Conservation (phyloP, 306 rosid species). For the Quercus rubra region DNA sequence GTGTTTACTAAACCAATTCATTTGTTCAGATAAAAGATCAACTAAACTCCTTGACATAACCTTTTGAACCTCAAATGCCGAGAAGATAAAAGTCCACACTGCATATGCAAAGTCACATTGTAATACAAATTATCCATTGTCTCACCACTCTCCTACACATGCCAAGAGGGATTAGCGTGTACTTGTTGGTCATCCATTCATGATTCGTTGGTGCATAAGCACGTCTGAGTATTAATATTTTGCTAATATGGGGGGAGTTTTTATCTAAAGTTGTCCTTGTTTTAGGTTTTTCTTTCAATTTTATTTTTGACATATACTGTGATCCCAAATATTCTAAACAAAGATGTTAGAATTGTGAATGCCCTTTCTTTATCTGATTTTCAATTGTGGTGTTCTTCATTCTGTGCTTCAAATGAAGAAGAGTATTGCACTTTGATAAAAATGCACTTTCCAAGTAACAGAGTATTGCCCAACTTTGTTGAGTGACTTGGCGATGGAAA, state of each 20-base stretch:
- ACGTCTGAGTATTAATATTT: neutral
- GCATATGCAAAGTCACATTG: too few species aligned
- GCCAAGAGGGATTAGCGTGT: neutral
- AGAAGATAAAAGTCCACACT: too few species aligned
- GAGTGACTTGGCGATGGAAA: constrained; percentile 6
- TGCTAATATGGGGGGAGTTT: neutral
- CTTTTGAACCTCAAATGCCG: too few species aligned
- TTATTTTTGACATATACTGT: neutral
- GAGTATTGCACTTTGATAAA: neutral
- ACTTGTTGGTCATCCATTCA: neutral
- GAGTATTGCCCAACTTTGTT: neutral
- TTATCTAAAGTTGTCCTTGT: neutral
- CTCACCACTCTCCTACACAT: too few species aligned
- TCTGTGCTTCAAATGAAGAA: too few species aligned
- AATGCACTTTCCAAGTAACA: neutral
- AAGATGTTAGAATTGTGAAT: too few species aligned
- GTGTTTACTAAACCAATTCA: too few species aligned
- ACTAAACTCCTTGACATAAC: too few species aligned
- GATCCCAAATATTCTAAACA: neutral
- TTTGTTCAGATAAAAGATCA: too few species aligned
- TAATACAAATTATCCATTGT: too few species aligned
- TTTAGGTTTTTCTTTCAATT: neutral
- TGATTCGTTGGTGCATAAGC: neutral
- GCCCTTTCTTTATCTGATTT: too few species aligned
- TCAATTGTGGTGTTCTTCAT: too few species aligned